phyloP scores from a whole-genome alignment of 2,329 filamentous ascomycete genomes.

The Aureobasidium sp. region DNA sequence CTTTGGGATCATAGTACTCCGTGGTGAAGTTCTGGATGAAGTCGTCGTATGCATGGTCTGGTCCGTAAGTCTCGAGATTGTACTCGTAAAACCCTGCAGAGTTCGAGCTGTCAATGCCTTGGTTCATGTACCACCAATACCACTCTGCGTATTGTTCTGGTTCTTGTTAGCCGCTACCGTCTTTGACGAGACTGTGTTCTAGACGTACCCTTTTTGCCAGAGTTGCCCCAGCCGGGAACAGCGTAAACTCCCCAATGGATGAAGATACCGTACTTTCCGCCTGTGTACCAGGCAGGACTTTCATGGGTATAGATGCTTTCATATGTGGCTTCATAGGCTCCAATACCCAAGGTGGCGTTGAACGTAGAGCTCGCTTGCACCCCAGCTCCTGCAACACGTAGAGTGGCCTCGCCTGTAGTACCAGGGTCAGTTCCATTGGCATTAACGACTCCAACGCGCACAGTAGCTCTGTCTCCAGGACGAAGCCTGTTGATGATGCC shows the following conservation, averaged over 20 bases:
- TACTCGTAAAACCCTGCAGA: slow-evolving; percentile 40
- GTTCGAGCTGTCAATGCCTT: slow-evolving; percentile 21
- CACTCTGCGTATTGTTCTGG: slow-evolving; percentile 21
- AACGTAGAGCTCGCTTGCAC: slow-evolving; percentile 26
- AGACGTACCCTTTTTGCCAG: slow-evolving; percentile 17
- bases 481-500: slow-evolving; percentile 33
- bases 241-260: slow-evolving; percentile 52
- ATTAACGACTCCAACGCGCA: slow-evolving; percentile 32
- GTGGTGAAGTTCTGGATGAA: slow-evolving; percentile 48
- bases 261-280: slow-evolving; percentile 52
- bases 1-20: slow-evolving; percentile 41
- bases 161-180: slow-evolving; percentile 17
- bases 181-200: not conserved
- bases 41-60: slow-evolving; percentile 48
- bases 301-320: slow-evolving; percentile 36
- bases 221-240: slow-evolving; percentile 49
- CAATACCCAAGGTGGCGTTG: slow-evolving; percentile 30
- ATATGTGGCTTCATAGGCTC: slow-evolving; percentile 27
- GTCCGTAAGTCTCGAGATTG: slow-evolving; percentile 44
- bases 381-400: slow-evolving; percentile 22
- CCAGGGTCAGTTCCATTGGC: slow-evolving; percentile 25
- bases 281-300: slow-evolving; percentile 47
- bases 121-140: slow-evolving; percentile 43
- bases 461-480: slow-evolving; percentile 32
- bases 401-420: slow-evolving; percentile 25